These are phyloP conservation scores for Mortierella sp. DNA, from an alignment of 371 early-diverging fungal species.

Conservation along the genomic window DNA sequence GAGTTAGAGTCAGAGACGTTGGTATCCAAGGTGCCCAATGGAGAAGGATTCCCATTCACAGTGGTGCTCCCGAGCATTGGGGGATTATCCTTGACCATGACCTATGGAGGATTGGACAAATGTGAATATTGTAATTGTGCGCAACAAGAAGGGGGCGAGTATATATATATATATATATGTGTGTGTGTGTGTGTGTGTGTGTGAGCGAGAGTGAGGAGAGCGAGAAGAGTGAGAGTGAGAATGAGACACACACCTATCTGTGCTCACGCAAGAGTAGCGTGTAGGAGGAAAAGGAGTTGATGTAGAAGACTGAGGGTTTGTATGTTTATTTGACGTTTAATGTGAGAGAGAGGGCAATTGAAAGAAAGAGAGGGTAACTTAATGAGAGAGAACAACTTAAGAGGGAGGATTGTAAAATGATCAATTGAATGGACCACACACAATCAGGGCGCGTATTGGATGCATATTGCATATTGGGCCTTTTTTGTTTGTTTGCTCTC, in stretches of 20 bases:
- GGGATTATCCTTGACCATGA: constrained; percentile 21
- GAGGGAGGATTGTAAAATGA: too few relatives aligned
- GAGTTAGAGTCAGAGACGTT: neutral
- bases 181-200: constrained; percentile 1
- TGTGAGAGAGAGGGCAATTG: neutral
- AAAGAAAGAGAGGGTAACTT: neutral
- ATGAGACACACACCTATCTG: constrained; percentile 3
- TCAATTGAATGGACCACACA: too few relatives aligned
- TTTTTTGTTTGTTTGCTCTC: too few relatives aligned
- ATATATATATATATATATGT: neutral
- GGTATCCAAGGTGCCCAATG: constrained; percentile 13
- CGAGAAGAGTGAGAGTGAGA: too few relatives aligned
- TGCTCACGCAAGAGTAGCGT: neutral
- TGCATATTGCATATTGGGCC: too few relatives aligned
- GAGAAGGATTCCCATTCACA: constrained; percentile 8
- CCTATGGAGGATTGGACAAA: constrained; percentile 1
- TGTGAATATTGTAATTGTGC: neutral
- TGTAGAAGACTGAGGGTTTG: too few relatives aligned
- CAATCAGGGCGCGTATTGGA: too few relatives aligned
- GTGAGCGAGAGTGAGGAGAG: neutral
- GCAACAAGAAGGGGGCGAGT: neutral
- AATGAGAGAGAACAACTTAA: too few relatives aligned
- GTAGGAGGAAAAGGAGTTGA: neutral
- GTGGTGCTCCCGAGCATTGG: constrained; percentile 26
- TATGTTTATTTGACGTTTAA: too few relatives aligned